Evolutionary conservation across 2,329 filamentous ascomycete species (phyloP).

Genomic region (Beauveria sp.): DNA sequence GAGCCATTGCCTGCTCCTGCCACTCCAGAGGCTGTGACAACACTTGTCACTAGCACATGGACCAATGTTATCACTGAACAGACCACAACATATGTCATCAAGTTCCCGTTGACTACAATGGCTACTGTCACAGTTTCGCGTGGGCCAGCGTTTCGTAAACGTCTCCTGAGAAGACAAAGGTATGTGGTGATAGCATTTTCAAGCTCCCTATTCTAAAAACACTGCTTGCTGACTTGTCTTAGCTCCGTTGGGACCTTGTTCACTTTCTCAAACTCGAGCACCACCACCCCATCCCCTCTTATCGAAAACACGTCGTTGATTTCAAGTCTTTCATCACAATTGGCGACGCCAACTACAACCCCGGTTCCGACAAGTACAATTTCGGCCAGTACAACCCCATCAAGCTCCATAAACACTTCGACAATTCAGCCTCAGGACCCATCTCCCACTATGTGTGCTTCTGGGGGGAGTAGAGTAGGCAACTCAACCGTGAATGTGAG

Average conservation of each 20-base stretch:
- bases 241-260: conserved; percentile 15
- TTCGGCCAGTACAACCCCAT: background rate
- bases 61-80: conserved; percentile 30
- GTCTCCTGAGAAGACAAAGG: conserved; percentile 23
- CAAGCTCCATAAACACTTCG: background rate
- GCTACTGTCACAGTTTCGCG: conserved; percentile 24
- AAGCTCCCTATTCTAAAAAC: background rate
- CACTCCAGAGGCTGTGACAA: conserved; percentile 18
- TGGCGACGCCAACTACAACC: background rate
- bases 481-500: conserved; percentile 32
- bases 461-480: conserved; percentile 25
- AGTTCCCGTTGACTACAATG: conserved; percentile 31
- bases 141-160: conserved; percentile 13
- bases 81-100: conserved; percentile 33
- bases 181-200: conserved; percentile 13
- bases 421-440: background rate
- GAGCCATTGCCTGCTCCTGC: conserved; percentile 21
- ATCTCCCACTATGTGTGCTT: conserved; percentile 16
- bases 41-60: conserved; percentile 30
- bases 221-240: conserved; percentile 10
- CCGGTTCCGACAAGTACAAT: background rate
- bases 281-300: conserved; percentile 13
- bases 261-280: conserved; percentile 25
- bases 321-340: conserved; percentile 23
- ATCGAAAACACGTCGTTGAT: conserved; percentile 17